These are phyloP conservation scores for Ceratobasidium sp. DNA, from an alignment of 1,284 basidiomycete genomes.

Conservation along the genomic window DNA sequence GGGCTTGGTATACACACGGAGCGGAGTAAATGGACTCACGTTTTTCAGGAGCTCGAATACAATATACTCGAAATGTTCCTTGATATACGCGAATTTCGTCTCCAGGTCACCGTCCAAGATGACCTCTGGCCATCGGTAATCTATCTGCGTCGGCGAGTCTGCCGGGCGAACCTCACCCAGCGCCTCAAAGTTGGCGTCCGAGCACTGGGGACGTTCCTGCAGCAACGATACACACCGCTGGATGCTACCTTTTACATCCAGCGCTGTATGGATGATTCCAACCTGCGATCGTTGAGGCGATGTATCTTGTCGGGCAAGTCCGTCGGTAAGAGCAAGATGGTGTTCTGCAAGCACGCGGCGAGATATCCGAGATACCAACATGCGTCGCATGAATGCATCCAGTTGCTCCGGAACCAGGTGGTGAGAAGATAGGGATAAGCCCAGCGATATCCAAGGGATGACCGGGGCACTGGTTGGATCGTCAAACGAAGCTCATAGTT, in stretches of 20 bases:
- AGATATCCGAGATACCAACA: conserved; percentile 92
- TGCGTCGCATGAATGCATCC: conserved; percentile 90
- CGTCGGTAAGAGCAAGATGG: conserved; percentile 84
- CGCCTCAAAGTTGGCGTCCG: conserved; percentile 60
- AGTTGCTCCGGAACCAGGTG: conserved; percentile 82
- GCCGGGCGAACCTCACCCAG: conserved; percentile 53
- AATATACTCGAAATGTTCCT: conserved; percentile 91
- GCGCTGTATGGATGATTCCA: conserved; percentile 86
- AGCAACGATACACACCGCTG: conserved; percentile 76
- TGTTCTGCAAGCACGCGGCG: conserved; percentile 90
- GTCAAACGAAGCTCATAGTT: conserved; percentile 46
- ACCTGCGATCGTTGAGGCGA: conserved; percentile 69
- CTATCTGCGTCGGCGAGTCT: conserved; percentile 18
- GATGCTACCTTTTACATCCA: conserved; percentile 79
- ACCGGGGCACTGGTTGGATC: conserved; percentile 69
- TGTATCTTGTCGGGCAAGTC: conserved; percentile 60
- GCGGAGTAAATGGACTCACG: conserved; percentile 60
- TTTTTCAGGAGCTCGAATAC: conserved; percentile 91
- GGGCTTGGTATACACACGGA: conserved; percentile 49
- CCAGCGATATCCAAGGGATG: conserved; percentile 82
- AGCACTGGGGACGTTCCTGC: conserved; percentile 63
- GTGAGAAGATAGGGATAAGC: conserved; percentile 81
- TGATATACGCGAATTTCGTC: conserved; percentile 84
- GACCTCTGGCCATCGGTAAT: conserved; percentile 71
- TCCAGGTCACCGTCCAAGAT: conserved; percentile 80